These are phyloP conservation scores for Raphanus raphanistrum DNA, from an alignment of 345 rosid species.

Conservation along the genomic window DNA sequence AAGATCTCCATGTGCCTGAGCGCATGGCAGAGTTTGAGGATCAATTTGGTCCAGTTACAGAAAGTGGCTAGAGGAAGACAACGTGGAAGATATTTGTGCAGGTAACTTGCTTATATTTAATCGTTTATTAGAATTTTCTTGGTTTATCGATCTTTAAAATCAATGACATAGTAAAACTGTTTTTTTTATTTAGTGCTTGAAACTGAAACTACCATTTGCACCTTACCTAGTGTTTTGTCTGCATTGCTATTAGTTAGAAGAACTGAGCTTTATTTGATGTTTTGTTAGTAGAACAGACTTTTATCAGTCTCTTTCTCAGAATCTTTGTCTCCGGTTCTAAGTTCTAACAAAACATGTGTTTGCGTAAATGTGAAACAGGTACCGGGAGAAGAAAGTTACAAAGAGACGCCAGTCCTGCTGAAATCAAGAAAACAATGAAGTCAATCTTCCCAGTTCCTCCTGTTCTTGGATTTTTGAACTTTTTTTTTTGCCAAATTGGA, in stretches of 20 bases:
- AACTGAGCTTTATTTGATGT: background rate
- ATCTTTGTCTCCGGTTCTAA: background rate
- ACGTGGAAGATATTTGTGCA: conserved; percentile 18
- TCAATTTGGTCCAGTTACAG: background rate
- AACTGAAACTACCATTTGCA: background rate
- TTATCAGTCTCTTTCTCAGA: background rate
- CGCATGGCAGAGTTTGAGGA: background rate
- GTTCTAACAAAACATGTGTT: conserved; percentile 13
- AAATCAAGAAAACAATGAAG: conserved; percentile 9
- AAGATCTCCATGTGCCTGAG: background rate
- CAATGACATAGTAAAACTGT: background rate
- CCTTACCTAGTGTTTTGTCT: conserved; percentile 6
- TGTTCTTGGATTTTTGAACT: conserved; percentile 2
- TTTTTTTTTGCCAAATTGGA: background rate
- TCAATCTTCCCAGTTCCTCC: conserved; percentile 21
- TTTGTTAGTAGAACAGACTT: conserved; percentile 11
- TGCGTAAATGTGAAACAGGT: conserved; percentile 18
- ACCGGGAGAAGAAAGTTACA: conserved; percentile 11
- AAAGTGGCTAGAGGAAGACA: conserved; percentile 21
- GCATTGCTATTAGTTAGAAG: background rate
- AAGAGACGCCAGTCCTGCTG: conserved; percentile 7
- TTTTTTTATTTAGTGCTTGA: background rate
- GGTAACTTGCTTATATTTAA: conserved; percentile 9
- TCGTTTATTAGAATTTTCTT: background rate
- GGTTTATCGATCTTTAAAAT: background rate